Conservation (phyloP, 129 eudicot species). For the Centrapalus pauciflorus region DNA sequence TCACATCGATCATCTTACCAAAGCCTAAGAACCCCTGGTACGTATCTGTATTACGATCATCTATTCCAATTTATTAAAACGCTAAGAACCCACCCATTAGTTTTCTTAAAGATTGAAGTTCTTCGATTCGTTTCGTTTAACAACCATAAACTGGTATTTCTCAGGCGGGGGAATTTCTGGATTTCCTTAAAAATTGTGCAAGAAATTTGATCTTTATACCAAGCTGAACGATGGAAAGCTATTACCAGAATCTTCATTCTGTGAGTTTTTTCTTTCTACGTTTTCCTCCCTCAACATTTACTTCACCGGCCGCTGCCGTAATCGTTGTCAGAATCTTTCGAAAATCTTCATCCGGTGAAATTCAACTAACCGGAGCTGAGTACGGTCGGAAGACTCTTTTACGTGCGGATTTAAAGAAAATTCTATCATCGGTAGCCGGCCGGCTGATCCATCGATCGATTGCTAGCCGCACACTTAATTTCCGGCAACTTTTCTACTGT, state of each 20-base stretch:
- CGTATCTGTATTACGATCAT: background rate
- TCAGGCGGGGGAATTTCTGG: too few species aligned
- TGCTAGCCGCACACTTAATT: too few species aligned
- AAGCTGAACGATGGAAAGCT: background rate
- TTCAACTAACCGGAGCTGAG: background rate
- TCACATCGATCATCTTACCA: too few species aligned
- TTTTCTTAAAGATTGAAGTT: background rate
- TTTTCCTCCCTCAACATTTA: background rate
- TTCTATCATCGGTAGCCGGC: background rate
- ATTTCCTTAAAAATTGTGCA: too few species aligned
- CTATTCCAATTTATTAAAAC: background rate
- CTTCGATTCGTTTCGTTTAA: background rate
- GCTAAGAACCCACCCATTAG: background rate
- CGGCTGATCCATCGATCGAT: too few species aligned
- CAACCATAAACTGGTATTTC: background rate
- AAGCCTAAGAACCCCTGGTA: too few species aligned
- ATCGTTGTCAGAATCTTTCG: background rate
- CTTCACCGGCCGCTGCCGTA: background rate
- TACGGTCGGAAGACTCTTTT: background rate
- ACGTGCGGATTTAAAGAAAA: too few species aligned
- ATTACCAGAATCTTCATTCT: conserved; percentile 1
- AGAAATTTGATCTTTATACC: background rate
- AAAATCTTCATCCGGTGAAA: background rate
- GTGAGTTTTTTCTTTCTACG: background rate
- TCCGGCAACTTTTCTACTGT: background rate